Conservation (phyloP, 23 red algal species). For the Gracilaria domingensis region DNA sequence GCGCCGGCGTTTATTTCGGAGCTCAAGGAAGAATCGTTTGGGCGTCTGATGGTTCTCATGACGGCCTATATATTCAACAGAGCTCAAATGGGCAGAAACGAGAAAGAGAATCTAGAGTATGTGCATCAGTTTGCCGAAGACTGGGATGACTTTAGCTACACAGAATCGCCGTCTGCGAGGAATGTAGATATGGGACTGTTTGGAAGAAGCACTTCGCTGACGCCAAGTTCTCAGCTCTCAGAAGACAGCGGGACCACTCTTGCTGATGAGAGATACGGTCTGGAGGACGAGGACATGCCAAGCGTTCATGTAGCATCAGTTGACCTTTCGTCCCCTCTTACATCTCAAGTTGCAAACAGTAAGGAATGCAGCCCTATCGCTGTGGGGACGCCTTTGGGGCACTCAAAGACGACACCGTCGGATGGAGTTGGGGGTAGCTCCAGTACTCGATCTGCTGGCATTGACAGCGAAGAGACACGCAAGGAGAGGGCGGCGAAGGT, state of each 20-base stretch:
- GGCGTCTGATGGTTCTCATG: constrained; percentile 43
- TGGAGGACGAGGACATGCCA: background rate
- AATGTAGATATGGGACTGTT: background rate
- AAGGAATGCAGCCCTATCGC: background rate
- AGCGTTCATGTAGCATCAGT: background rate
- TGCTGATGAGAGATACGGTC: background rate
- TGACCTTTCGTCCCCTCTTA: background rate
- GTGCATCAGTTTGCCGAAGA: background rate
- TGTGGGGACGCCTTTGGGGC: background rate
- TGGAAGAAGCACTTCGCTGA: background rate
- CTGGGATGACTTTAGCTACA: background rate
- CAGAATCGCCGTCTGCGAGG: background rate
- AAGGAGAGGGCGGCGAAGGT: background rate
- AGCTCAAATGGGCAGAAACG: background rate
- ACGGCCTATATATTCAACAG: constrained; percentile 45
- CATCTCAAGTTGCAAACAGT: background rate
- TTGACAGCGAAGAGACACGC: background rate
- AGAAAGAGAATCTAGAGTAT: constrained; percentile 4
- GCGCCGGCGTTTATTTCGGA: constrained; percentile 9
- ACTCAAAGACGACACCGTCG: background rate
- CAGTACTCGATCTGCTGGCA: too few species aligned
- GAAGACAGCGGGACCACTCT: background rate
- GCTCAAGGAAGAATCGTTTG: constrained; percentile 57
- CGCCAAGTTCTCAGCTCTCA: background rate
- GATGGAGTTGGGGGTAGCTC: background rate